phyloP scores from a whole-genome alignment of 2,329 filamentous ascomycete species.

The Hymenoscyphus occultus region DNA sequence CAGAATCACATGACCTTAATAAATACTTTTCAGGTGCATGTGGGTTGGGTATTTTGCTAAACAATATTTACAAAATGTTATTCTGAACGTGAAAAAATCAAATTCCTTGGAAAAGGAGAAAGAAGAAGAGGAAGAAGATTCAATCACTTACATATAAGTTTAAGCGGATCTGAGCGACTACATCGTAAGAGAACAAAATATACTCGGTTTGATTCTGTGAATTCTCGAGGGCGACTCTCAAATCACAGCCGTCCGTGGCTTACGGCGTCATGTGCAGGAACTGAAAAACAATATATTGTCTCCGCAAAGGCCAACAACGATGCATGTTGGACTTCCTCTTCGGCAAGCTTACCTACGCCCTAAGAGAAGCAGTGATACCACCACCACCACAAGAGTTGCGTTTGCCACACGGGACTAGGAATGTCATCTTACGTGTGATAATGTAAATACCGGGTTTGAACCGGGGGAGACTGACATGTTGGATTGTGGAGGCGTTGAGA shows the following conservation, averaged over 20 bases:
- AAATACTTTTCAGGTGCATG: too few relatives aligned
- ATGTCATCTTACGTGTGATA: not conserved
- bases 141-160: too few relatives aligned
- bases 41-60: too few relatives aligned
- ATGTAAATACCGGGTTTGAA: not conserved
- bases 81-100: too few relatives aligned
- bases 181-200: too few relatives aligned
- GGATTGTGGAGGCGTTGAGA: constrained; percentile 5
- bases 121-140: too few relatives aligned
- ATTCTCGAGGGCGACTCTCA: not conserved
- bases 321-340: not conserved
- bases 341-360: not conserved
- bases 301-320: not conserved
- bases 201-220: not conserved
- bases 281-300: not conserved
- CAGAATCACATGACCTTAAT: too few relatives aligned
- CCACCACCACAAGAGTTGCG: not conserved
- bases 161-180: too few relatives aligned
- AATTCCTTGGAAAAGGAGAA: too few relatives aligned
- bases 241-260: not conserved
- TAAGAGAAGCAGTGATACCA: not conserved
- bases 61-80: too few relatives aligned
- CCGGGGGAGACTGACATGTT: not conserved
- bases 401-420: not conserved
- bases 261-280: not conserved